Conservation (phyloP, 2,329 filamentous ascomycete species). For the Monilinia laxa region DNA sequence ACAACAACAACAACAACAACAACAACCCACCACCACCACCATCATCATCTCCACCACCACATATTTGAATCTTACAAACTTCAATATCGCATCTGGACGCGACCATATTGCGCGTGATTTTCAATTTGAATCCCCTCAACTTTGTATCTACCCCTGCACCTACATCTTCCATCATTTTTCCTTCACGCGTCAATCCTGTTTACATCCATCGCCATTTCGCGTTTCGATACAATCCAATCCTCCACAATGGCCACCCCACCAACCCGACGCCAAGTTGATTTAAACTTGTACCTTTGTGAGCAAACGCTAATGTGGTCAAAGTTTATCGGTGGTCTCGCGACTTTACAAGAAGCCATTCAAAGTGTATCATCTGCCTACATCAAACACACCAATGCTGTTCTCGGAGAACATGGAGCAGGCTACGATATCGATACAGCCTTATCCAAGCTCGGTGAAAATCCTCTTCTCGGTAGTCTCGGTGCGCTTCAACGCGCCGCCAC, state of each 20-base stretch:
- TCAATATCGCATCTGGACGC: slow-evolving; percentile 24
- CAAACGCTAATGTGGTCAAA: slow-evolving; percentile 43
- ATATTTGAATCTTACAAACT: no score
- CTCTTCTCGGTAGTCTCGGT: slow-evolving; percentile 40
- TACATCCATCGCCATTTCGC: slow-evolving; percentile 27
- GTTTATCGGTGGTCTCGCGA: slow-evolving; percentile 76
- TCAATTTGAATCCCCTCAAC: slow-evolving; percentile 22
- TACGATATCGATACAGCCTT: slow-evolving; percentile 47
- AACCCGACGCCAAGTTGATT: slow-evolving; percentile 26
- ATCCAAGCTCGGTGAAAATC: slow-evolving; percentile 47
- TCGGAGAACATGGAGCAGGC: slow-evolving; percentile 60
- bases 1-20: no score
- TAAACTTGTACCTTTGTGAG: slow-evolving; percentile 29
- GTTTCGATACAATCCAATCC: neutral
- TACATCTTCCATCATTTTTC: neutral
- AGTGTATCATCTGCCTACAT: slow-evolving; percentile 81
- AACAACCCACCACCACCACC: no score
- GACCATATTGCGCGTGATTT: slow-evolving; percentile 30
- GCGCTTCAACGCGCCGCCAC: slow-evolving; percentile 41
- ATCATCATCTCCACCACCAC: no score
- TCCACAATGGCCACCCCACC: slow-evolving; percentile 23
- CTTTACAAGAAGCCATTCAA: slow-evolving; percentile 75
- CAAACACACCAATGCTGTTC: slow-evolving; percentile 80
- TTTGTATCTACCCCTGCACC: slow-evolving; percentile 19
- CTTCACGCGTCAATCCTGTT: slow-evolving; percentile 37